Percentiles rank a stretch among this genome's conserved stretches.
phyloP scores from a whole-genome alignment of 176 grass and related monocot species.

The Areca catechu region DNA sequence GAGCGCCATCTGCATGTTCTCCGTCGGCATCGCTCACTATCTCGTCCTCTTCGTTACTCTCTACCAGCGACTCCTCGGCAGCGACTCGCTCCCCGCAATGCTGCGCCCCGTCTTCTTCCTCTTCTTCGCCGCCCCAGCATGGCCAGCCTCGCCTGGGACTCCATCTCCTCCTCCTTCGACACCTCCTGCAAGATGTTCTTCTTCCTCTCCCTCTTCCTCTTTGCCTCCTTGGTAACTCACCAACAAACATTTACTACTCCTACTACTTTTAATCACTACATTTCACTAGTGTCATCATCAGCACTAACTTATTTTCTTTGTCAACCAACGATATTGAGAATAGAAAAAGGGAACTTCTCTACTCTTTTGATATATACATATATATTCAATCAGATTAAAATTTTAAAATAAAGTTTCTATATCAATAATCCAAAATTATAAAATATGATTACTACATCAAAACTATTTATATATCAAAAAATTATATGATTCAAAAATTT shows the following conservation, averaged over 20 bases:
- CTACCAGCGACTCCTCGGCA: constrained; percentile 68
- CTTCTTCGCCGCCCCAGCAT: constrained; percentile 82
- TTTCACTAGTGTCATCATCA: too few relatives aligned
- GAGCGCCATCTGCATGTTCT: constrained; percentile 71
- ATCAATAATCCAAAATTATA: too few relatives aligned
- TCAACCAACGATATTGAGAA: too few relatives aligned
- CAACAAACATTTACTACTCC: not conserved
- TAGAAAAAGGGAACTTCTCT: too few relatives aligned
- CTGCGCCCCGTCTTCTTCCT: constrained; percentile 86
- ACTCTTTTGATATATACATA: too few relatives aligned
- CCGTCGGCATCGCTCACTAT: constrained; percentile 73
- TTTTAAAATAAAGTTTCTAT: too few relatives aligned
- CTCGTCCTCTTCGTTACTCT: constrained; percentile 86
- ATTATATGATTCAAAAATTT: too few relatives aligned
- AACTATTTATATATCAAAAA: too few relatives aligned
- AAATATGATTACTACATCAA: too few relatives aligned
- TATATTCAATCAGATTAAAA: too few relatives aligned
- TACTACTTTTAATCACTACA: too few relatives aligned
- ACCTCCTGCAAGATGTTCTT: constrained; percentile 87
- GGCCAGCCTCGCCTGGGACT: constrained; percentile 65
- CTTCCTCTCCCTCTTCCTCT: constrained; percentile 91
- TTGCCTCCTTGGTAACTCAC: constrained; percentile 59
- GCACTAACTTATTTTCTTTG: too few relatives aligned
- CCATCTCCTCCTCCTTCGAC: constrained; percentile 50
- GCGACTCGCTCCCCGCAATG: constrained; percentile 63